Base-by-base conservation (phyloP, 2,329 filamentous ascomycete species). In the Fusarium multiceps region DNA sequence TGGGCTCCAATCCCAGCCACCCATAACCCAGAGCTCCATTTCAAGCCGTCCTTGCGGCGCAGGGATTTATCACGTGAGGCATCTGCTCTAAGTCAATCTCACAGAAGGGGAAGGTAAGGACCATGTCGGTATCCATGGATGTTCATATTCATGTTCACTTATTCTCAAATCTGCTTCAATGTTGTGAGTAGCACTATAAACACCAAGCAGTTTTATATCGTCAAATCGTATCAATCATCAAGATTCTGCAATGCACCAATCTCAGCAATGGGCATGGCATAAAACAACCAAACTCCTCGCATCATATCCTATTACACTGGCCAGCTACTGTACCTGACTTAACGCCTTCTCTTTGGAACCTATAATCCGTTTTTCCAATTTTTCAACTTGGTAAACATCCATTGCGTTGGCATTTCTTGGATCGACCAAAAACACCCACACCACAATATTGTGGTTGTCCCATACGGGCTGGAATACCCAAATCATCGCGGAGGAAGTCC, bases 401-500 rank as follows among this genome's bases (percentile, higher is more conserved):
- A 14, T 72, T 69, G 20, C 68, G 72, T n/a, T 61, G 57, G 30
- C 70, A 74, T 27, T 73, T 67, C 18, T 55, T 74, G 11, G 71
- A 72, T 34, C 72, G 69, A 6, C 73, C 73, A 63, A 75, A 74
- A 4, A 71, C 58, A 16, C 74, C 73, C 40, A 61, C 55, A 18
- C 69, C 68, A 20, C 73, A 74, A 48, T 65, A 75, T 34, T 70
- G 69, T 37, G 70, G 50, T 42, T 74, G 53, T 30, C 73, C 74
- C 49, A 73, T 66, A 12, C 62, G 59, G 7, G 73, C 71, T 18
- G 74, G 73, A 60, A 76, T 72, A 9, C 71, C 72, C 16, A 77
- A 49, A 54, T 79, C 76, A 28, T 72, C 65, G 40, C 74, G 71
- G 65, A 89, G 74, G 76, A 85, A 90, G 61, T 87, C 84, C 41